Percentiles rank a stretch among this genome's conserved stretches.
Conservation (phyloP, 208 protist genomes). For the Trypanosoma mega region DNA sequence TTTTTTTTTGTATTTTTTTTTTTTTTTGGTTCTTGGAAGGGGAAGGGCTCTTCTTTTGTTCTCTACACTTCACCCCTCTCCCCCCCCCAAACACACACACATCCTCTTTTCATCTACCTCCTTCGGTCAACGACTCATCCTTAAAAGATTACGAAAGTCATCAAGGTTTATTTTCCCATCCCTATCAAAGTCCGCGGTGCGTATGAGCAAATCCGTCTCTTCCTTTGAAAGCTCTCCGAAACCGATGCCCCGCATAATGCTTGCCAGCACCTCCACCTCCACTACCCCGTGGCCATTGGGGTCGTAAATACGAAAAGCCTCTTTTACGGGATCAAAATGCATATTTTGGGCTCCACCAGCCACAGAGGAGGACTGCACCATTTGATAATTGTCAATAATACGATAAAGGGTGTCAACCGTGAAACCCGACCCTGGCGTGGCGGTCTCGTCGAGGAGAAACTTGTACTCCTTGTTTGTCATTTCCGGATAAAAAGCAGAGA, state of each 20-base stretch:
- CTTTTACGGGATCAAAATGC: slow-evolving; percentile 73
- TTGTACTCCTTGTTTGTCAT: slow-evolving; percentile 92
- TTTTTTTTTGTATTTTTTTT: slow-evolving; percentile 3
- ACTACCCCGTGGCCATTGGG: slow-evolving; percentile 76
- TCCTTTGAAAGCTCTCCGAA: slow-evolving; percentile 82
- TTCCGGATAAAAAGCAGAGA: slow-evolving; percentile 92
- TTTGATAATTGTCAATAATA: slow-evolving; percentile 82
- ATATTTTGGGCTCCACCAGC: slow-evolving; percentile 9
- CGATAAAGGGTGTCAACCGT: slow-evolving; percentile 84
- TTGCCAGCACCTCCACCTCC: slow-evolving; percentile 69
- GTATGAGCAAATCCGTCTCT: slow-evolving; percentile 84
- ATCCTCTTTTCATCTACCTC: slow-evolving; percentile 15
- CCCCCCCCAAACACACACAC: not conserved
- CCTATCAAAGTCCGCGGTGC: slow-evolving; percentile 91
- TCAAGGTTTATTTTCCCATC: slow-evolving; percentile 91
- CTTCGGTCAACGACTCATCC: slow-evolving; percentile 50
- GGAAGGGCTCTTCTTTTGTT: not conserved
- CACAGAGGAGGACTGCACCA: slow-evolving; percentile 28
- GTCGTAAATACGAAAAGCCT: slow-evolving; percentile 93
- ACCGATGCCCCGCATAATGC: slow-evolving; percentile 87
- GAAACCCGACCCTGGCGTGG: slow-evolving; percentile 38
- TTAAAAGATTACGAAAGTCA: slow-evolving; percentile 87
- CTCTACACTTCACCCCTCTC: slow-evolving; percentile 2
- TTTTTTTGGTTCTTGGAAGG: slow-evolving; percentile 10
- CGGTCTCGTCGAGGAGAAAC: slow-evolving; percentile 86